Base-by-base conservation (phyloP, 2,329 filamentous ascomycete genomes). In the Aureobasidium mangrovei region DNA sequence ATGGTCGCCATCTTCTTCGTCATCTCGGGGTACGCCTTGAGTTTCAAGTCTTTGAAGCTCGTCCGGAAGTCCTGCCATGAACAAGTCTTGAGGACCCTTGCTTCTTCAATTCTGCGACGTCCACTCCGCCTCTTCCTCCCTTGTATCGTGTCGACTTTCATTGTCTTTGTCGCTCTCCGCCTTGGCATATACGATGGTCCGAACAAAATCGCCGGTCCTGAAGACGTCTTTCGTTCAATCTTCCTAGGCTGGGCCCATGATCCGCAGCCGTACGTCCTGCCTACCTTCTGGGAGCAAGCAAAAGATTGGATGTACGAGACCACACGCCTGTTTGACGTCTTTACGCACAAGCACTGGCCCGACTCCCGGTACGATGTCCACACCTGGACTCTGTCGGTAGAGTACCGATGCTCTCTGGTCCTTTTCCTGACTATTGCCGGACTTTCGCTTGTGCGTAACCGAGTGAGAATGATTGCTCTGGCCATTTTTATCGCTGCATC, bases 1-100 rank as follows among this genome's bases (percentile, higher is more conserved):
- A 79, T 79, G 62, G 79, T 82, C 36, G 77, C 75, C 65, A 67
- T 82, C 60, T 83, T 83, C 70, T 83, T 82, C 62, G 74, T 83
- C 62, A 77, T 82, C 42, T 80, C 78, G 0, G 80, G 80, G 32
- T 83, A 81, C 64, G 80, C 79, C 2, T 70, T 84, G 12, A 77
- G 75, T 33, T 73, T 81, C 55, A 61, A 62, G 39, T 54, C 61
- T 3, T 35, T 62, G 9, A 58, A 58, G 35, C 53, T 58, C 45
- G 60, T 59, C 51, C 55, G 61, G 64, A 66, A 62, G 67, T 52
- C 68, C 63, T 56, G 59, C 41, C 41, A 59, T 46, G n/a, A 57
- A 47, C 53, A 58, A 39, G 40, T 62, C 39, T 18, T 59, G 38
- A 38, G 41, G 1, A 44, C 55, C 18, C 57, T 59, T 33, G 46